These are phyloP conservation scores for Eucalyptus rudis DNA, from an alignment of 345 rosid species.

Conservation along the genomic window DNA sequence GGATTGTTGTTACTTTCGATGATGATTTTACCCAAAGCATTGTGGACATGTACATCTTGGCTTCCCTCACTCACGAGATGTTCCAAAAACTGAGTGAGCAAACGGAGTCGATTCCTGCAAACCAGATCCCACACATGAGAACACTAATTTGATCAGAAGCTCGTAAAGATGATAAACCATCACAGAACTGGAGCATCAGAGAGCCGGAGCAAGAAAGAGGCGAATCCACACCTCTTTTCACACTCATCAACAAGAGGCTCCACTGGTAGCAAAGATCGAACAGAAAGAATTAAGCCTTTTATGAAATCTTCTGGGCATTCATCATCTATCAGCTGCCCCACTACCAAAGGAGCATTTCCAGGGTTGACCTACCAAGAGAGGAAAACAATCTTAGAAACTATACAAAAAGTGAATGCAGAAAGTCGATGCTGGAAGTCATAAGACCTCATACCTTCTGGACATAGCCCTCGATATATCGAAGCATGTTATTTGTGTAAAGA, in stretches of 20 bases:
- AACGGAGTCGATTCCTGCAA: conserved; percentile 93
- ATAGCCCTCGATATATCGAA: conserved; percentile 97
- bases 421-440: background rate
- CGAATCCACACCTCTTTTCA: conserved; percentile 22
- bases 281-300: conserved; percentile 92
- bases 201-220: conserved; percentile 20
- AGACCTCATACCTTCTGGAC: conserved; percentile 75
- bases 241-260: conserved; percentile 43
- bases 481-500: conserved; percentile 79
- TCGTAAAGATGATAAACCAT: background rate
- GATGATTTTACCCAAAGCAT: conserved; percentile 98
- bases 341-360: conserved; percentile 89
- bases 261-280: conserved; percentile 37
- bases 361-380: conserved; percentile 66
- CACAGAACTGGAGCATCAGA: background rate
- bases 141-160: background rate
- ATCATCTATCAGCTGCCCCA: conserved; percentile 73
- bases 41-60: conserved; percentile 98
- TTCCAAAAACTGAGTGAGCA: conserved; percentile 98
- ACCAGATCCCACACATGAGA: background rate
- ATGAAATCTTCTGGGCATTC: conserved; percentile 99
- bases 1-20: conserved; percentile 99
- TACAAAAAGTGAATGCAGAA: background rate
- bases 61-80: conserved; percentile 99
- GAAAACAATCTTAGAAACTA: background rate